Evolutionary conservation across 108 stramenopile species (phyloP), one percentile per base, ranked within the genome.

Genomic region (Nannochloropsis salina): DNA sequence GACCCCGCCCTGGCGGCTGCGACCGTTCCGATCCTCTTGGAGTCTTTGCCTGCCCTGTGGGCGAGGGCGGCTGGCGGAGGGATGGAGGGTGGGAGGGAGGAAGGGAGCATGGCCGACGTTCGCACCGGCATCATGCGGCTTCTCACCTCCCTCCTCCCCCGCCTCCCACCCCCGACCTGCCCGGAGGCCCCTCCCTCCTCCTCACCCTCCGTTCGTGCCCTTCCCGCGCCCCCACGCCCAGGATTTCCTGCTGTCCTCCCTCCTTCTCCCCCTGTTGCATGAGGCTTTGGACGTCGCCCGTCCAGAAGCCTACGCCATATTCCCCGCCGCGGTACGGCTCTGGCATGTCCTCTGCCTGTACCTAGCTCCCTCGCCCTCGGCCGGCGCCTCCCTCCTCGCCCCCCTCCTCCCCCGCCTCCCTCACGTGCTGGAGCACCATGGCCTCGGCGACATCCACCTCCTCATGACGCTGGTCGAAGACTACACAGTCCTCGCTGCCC

Each of bases 381-480:
- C 47, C 47, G 9, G 10, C 47, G 10, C 47, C 47, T 51, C 47
- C 61, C 61, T 5, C 61, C 61, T 74, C 61, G 20, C n/a, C 61
- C 61, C 61, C 61, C 61, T 74, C 61, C 61, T 74, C 61, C 61
- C 61, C 61, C 61, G 61, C 61, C 61, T 74, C 3, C 61, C 61
- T 74, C 4, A n/a, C 61, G 20, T 74, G 20, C n/a, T 74, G 4
- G 61, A 74, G 61, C 61, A 74, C 5, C 61, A 74, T n/a, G 61
- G 61, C 61, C n/a, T 74, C 61, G 61, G n/a, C 20, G 20, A 20
- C 61, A 74, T 74, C 61, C 15, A 4, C 15, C 61, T n/a, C 61
- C 15, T 74, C 20, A 74, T 74, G 61, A 74, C 61, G 15, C 61
- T 74, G 20, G 20, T 74, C 5, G 61, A 74, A 74, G 61, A 74